phyloP scores from a whole-genome alignment of 345 rosid species.

The Reutealis trisperma region DNA sequence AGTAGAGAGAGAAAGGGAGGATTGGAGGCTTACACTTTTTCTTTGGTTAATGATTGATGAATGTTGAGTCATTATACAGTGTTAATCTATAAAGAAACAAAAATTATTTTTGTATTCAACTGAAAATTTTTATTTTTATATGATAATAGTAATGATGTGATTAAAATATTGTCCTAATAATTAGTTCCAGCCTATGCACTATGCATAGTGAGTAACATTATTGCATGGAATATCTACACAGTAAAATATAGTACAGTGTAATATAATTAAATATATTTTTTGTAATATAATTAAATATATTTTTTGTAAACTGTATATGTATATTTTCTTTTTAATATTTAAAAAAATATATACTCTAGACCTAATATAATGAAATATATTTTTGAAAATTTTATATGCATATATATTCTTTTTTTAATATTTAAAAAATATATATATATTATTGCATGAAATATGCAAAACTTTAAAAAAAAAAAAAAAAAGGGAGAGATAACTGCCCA shows the following conservation, averaged over 20 bases:
- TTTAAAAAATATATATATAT: too few relatives aligned
- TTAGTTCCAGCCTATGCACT: neutral
- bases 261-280: too few relatives aligned
- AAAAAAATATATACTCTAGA: too few relatives aligned
- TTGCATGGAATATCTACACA: constrained; percentile 10
- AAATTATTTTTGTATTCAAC: neutral
- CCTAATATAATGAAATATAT: too few relatives aligned
- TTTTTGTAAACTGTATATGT: too few relatives aligned
- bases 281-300: too few relatives aligned
- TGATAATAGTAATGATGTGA: neutral
- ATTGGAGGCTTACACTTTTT: neutral
- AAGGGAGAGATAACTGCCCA: neutral
- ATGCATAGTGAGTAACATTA: neutral
- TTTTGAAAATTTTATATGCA: too few relatives aligned
- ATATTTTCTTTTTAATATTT: too few relatives aligned
- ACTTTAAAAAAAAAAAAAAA: neutral
- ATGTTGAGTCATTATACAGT: neutral
- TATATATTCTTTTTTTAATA: too few relatives aligned
- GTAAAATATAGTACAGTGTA: too few relatives aligned
- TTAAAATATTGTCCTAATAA: neutral
- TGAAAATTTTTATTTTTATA: neutral
- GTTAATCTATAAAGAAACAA: neutral
- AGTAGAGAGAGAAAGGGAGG: neutral
- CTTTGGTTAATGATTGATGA: neutral
- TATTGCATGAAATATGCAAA: neutral